Percentiles rank a stretch among this genome's conserved stretches.
Conservation (phyloP, 2,329 filamentous ascomycete species). For the Paecilomyces variotii region DNA sequence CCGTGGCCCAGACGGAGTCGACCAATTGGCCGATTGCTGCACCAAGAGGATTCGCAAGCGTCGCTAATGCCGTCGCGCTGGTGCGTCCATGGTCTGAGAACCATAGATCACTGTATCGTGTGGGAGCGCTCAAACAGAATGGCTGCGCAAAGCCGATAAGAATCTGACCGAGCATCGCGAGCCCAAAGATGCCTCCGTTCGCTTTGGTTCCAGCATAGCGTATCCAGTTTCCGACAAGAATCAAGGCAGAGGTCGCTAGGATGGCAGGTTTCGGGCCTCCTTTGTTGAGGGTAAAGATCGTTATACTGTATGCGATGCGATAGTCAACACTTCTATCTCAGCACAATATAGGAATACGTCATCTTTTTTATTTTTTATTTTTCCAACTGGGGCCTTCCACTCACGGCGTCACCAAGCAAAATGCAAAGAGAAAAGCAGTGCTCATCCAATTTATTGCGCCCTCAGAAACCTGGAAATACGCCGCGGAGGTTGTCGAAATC, state of each 20-base stretch:
- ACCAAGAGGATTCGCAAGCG: slow-evolving; percentile 81
- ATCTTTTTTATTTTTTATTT: neutral
- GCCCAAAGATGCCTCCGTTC: slow-evolving; percentile 57
- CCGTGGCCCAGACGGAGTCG: slow-evolving; percentile 65
- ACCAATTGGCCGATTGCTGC: slow-evolving; percentile 83
- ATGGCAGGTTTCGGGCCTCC: slow-evolving; percentile 71
- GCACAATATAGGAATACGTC: neutral
- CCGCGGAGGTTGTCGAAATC: slow-evolving; percentile 63
- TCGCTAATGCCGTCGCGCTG: slow-evolving; percentile 76
- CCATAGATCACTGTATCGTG: slow-evolving; percentile 89
- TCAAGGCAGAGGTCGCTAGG: slow-evolving; percentile 61
- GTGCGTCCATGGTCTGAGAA: slow-evolving; percentile 80
- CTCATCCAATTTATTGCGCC: slow-evolving; percentile 86
- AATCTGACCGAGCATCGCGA: slow-evolving; percentile 86
- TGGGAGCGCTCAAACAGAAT: slow-evolving; percentile 82
- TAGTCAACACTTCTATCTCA: neutral
- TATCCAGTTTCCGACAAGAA: slow-evolving; percentile 84
- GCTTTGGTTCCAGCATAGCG: slow-evolving; percentile 64
- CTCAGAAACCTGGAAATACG: slow-evolving; percentile 68
- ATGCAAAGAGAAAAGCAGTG: slow-evolving; percentile 79
- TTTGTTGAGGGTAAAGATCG: slow-evolving; percentile 69
- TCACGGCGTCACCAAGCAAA: slow-evolving; percentile 61
- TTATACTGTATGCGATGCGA: slow-evolving; percentile 32
- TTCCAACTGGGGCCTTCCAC: slow-evolving; percentile 15
- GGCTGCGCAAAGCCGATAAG: slow-evolving; percentile 83